A percentile compares a stretch with the other conserved stretches of the same genome.
Evolutionary conservation across 805 yeast genomes (phyloP).

Genomic region (Maudiozyma turicensis): DNA sequence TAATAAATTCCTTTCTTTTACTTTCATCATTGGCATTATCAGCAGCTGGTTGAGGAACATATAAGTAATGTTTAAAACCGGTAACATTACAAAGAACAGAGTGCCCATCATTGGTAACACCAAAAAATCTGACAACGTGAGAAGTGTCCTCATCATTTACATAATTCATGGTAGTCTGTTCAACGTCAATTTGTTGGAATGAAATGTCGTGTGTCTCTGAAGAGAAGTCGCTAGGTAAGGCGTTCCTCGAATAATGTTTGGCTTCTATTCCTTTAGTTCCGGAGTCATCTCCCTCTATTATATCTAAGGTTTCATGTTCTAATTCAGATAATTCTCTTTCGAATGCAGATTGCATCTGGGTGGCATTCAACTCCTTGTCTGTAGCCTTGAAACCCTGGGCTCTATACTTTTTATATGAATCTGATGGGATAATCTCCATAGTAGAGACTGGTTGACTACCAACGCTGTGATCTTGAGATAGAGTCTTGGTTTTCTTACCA

Average conservation of each 20-base stretch:
- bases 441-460: slow-evolving; percentile 29
- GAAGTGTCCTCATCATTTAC: slow-evolving; percentile 31
- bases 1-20: slow-evolving; percentile 34
- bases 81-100: slow-evolving; percentile 84
- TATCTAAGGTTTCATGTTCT: slow-evolving; percentile 22
- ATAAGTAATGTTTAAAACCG: slow-evolving; percentile 83
- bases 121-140: slow-evolving; percentile 75
- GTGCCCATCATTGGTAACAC: slow-evolving; percentile 81
- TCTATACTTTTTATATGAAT: slow-evolving; percentile 22
- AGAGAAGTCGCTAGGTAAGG: slow-evolving; percentile 40
- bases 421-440: slow-evolving; percentile 27
- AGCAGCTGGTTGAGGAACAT: slow-evolving; percentile 76
- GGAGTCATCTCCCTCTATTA: slow-evolving; percentile 11
- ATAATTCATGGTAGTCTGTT: slow-evolving; percentile 51
- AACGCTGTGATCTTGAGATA: slow-evolving; percentile 25
- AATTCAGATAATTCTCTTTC: slow-evolving; percentile 25
- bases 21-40: slow-evolving; percentile 31
- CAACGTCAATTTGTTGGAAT: slow-evolving; percentile 93
- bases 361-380: slow-evolving; percentile 16
- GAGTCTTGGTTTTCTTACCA: slow-evolving; percentile 21
- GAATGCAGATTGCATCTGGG: slow-evolving; percentile 18
- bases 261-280: slow-evolving; percentile 9
- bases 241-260: slow-evolving; percentile 47
- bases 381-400: slow-evolving; percentile 25
- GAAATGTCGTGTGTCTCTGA: slow-evolving; percentile 43